Percentiles rank a stretch among this genome's conserved stretches.
Conservation (phyloP, 441 rosid genomes). For the Adansonia grandidieri region DNA sequence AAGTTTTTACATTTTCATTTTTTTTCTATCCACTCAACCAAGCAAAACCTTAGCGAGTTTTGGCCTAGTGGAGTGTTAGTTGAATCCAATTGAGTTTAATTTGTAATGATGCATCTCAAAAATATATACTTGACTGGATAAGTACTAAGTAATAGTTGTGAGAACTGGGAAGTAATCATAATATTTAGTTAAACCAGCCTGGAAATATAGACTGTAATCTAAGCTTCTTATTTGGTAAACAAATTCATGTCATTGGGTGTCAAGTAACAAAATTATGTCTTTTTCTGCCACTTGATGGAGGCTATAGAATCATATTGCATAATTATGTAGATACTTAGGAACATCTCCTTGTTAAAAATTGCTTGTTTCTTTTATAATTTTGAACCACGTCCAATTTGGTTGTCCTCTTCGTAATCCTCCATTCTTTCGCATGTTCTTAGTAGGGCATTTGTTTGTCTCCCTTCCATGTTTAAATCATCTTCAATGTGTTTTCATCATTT, state of each 20-base stretch:
- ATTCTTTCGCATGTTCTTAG: not conserved
- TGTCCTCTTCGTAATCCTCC: not conserved
- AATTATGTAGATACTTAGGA: not conserved
- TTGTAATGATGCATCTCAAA: not conserved
- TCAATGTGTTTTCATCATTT: slow-evolving; percentile 15
- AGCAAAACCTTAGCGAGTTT: not conserved
- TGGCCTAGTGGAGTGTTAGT: not conserved
- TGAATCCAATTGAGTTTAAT: slow-evolving; percentile 10
- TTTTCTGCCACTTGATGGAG: not conserved
- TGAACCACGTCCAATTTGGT: not conserved
- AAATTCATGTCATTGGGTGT: not conserved
- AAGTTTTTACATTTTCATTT: not conserved
- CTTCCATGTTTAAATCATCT: not conserved
- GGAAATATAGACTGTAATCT: not conserved
- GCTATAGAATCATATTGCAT: slow-evolving; percentile 3
- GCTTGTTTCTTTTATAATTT: not conserved
- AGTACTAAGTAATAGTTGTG: not conserved
- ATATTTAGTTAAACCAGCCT: not conserved
- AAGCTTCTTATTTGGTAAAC: not conserved
- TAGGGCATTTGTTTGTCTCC: not conserved
- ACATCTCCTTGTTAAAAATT: not conserved
- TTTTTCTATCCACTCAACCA: not conserved
- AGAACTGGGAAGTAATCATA: not conserved
- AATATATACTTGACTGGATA: not conserved
- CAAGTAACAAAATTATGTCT: not conserved